Conservation (phyloP, 257 asterid genomes). For the Nicotiana benthamiana region DNA sequence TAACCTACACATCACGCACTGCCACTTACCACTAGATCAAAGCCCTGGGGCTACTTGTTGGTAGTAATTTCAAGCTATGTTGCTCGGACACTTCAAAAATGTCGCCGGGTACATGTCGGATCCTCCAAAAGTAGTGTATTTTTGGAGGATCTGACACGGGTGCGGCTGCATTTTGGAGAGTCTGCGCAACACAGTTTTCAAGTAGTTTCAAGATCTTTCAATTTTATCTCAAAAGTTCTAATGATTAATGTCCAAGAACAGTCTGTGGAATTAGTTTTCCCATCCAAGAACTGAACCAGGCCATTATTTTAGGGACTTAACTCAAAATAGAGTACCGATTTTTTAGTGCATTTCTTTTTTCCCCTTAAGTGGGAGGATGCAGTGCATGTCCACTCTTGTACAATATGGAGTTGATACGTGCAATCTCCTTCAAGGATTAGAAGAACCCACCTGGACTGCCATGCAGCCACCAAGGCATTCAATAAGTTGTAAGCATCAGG, state of each 20-base stretch:
- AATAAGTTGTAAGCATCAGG: conserved; percentile 50
- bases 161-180: no score
- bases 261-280: neutral
- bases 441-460: conserved; percentile 69
- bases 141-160: no score
- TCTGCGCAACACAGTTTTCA: neutral
- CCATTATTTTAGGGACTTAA: neutral
- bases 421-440: neutral
- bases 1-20: neutral
- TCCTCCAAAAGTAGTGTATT: no score
- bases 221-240: neutral
- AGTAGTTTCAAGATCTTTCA: neutral
- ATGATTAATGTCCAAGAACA: neutral
- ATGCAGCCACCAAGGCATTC: conserved; percentile 47
- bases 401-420: neutral
- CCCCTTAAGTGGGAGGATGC: neutral
- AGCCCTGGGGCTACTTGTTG: neutral
- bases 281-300: neutral
- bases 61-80: neutral
- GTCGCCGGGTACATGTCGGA: no score
- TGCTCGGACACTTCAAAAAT: no score
- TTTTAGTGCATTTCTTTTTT: neutral
- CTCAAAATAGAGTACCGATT: neutral
- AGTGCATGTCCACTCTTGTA: neutral
- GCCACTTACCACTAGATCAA: neutral